A percentile compares a stretch with the other conserved stretches of the same genome.
phyloP scores from a whole-genome alignment of 371 early-diverging fungal genomes.

The Zychaea mexicana region DNA sequence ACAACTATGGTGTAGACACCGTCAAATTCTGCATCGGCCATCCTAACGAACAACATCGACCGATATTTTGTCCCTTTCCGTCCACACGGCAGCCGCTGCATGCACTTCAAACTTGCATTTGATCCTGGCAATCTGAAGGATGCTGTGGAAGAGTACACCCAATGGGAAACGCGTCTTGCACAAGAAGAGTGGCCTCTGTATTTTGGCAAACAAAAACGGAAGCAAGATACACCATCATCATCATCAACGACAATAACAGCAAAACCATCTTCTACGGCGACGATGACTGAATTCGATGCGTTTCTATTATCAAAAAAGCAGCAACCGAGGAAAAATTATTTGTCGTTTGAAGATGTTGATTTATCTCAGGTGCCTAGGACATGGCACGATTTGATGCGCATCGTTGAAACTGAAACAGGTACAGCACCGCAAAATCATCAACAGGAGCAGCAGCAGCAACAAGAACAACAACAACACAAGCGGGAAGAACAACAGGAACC shows the following conservation, averaged over 20 bases:
- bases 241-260: background rate
- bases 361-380: conserved; percentile 26
- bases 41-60: conserved; percentile 78
- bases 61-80: conserved; percentile 73
- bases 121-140: conserved; percentile 73
- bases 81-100: conserved; percentile 64
- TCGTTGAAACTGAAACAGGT: conserved; percentile 23
- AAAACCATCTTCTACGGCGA: background rate
- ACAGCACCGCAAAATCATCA: conserved; percentile 33
- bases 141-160: conserved; percentile 69
- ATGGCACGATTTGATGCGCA: conserved; percentile 52
- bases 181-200: conserved; percentile 78
- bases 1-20: conserved; percentile 58
- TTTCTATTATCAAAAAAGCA: conserved; percentile 66
- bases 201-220: conserved; percentile 58
- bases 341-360: conserved; percentile 6
- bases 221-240: background rate
- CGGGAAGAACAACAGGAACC: too few relatives aligned
- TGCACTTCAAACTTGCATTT: conserved; percentile 74
- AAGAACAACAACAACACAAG: conserved; percentile 44
- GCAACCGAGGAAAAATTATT: too few relatives aligned
- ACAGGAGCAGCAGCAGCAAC: too few relatives aligned
- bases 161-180: conserved; percentile 71
- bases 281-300: conserved; percentile 43
- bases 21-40: conserved; percentile 77